Evolutionary conservation across 345 rosid species (phyloP), one percentile per base, ranked within the genome.

Genomic region (Raphanus sativus): DNA sequence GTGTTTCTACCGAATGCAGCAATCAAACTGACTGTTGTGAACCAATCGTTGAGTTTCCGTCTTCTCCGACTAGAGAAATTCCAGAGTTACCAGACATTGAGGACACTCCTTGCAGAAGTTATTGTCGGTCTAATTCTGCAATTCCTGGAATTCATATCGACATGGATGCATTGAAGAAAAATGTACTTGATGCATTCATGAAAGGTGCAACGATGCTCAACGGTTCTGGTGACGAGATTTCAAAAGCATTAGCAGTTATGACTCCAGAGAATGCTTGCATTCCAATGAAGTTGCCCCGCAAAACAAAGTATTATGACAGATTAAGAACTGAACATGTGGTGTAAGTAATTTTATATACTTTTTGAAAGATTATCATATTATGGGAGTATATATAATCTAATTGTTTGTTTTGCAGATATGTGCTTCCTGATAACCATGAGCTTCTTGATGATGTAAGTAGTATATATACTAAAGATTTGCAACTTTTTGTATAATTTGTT

Each of bases 41-140:
- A 59, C 91, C 91, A 55, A 75, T 87, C 12, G 75, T 93, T 80
- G 97, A 93, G 80, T 85, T 83, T 71, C 95, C 95, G 7, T 13
- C 65, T 32, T 76, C 87, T n/a, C 86, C 91, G 29, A 33, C 12
- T 2, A 4, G 55, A 0, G 75, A 71, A 24, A n/a, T 29, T 65
- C 25, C 66, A 1, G 72, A 40, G 3, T 73, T 80, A 42, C 26
- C 9, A 4, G 88, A 90, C 36, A 77, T 81, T 9, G 92, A 88
- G 72, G 89, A 84, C 69, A 79, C 8, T 33, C 33, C 45, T 78
- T 72, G 74, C 77, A 36, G 83, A 84, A 48, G 87, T 86, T 40
- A 81, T 76, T 61, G 66, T 82, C 56, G 76, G 83, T 3, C 16
- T 4, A 13, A 32, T 17, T 6, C 6, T 33, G 85, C 76, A 16